A percentile compares a stretch with the other conserved stretches of the same genome.
Conservation (phyloP, 2,329 filamentous ascomycete genomes). For the Tetracladium maxilliforme region DNA sequence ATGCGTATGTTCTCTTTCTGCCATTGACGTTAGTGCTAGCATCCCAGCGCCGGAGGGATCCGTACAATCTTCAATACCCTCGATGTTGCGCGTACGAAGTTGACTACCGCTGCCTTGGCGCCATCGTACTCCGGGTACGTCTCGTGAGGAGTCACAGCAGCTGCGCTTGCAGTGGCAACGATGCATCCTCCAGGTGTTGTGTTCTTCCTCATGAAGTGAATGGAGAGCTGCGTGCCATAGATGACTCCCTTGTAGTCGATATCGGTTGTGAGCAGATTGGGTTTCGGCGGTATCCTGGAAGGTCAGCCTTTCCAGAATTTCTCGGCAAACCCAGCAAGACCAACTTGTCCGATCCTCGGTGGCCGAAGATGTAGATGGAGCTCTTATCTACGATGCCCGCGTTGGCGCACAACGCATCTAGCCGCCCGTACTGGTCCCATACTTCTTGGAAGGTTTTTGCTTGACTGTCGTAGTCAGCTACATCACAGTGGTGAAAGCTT, state of each 20-base stretch:
- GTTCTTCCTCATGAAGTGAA: slow-evolving; percentile 38
- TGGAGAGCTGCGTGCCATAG: slow-evolving; percentile 31
- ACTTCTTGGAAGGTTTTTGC: slow-evolving; percentile 23
- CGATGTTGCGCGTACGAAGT: slow-evolving; percentile 22
- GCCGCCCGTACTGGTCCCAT: slow-evolving; percentile 24
- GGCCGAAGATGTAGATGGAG: slow-evolving; percentile 26
- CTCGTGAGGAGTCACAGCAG: slow-evolving; percentile 24
- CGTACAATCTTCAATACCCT: slow-evolving; percentile 18
- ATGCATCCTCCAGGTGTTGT: slow-evolving; percentile 24
- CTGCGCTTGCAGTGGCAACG: slow-evolving; percentile 25
- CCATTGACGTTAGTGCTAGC: not conserved
- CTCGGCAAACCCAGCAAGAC: too few relatives aligned
- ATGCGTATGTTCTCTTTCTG: slow-evolving; percentile 30
- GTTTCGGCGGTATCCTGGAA: slow-evolving; percentile 22
- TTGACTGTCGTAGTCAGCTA: slow-evolving; percentile 29
- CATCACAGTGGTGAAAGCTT: slow-evolving; percentile 27
- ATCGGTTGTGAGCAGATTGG: slow-evolving; percentile 28
- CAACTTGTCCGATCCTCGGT: slow-evolving; percentile 12
- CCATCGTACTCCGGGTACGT: slow-evolving; percentile 31
- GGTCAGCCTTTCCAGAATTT: too few relatives aligned
- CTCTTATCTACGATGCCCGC: slow-evolving; percentile 30
- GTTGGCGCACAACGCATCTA: slow-evolving; percentile 33
- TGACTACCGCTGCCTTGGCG: slow-evolving; percentile 30
- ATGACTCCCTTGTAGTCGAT: slow-evolving; percentile 34
- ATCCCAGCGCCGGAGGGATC: too few relatives aligned